Percentiles rank a stretch among this genome's conserved stretches.
Evolutionary conservation across 768 basidiomycete genomes (phyloP).

Genomic region (Leucosporidium scottii): DNA sequence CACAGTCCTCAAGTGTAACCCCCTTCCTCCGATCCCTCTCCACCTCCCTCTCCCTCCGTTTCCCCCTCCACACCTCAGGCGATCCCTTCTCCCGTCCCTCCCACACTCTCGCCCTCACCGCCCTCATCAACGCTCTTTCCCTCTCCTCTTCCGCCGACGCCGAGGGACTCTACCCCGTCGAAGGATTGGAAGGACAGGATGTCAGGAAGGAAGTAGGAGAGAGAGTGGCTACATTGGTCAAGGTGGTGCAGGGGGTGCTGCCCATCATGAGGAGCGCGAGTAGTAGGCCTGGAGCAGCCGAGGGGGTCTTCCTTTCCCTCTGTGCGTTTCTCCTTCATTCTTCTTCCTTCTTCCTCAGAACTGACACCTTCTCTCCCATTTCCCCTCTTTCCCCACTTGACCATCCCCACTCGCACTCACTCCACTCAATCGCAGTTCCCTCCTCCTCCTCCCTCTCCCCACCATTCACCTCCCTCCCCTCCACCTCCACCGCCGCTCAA

Average conservation of each 20-base stretch:
- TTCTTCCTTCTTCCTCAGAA: background rate
- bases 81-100: constrained; percentile 69
- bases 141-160: constrained; percentile 29
- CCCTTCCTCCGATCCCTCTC: constrained; percentile 73
- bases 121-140: constrained; percentile 65
- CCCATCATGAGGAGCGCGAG: constrained; percentile 28
- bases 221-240: constrained; percentile 15
- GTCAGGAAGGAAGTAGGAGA: constrained; percentile 17
- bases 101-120: constrained; percentile 54
- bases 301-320: constrained; percentile 15
- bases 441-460: constrained; percentile 19
- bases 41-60: constrained; percentile 70
- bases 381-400: background rate
- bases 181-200: constrained; percentile 18
- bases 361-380: background rate
- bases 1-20: constrained; percentile 62
- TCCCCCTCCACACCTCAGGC: constrained; percentile 68
- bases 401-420: too few species aligned
- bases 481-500: constrained; percentile 17
- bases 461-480: constrained; percentile 26
- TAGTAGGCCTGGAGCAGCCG: constrained; percentile 6
- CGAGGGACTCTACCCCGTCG: constrained; percentile 20
- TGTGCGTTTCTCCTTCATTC: background rate
- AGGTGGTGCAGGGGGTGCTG: constrained; percentile 23
- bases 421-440: constrained; percentile 15